A percentile compares a stretch with the other conserved stretches of the same genome.
phyloP scores from a whole-genome alignment of 805 yeast genomes.

The Starmera quercuum region DNA sequence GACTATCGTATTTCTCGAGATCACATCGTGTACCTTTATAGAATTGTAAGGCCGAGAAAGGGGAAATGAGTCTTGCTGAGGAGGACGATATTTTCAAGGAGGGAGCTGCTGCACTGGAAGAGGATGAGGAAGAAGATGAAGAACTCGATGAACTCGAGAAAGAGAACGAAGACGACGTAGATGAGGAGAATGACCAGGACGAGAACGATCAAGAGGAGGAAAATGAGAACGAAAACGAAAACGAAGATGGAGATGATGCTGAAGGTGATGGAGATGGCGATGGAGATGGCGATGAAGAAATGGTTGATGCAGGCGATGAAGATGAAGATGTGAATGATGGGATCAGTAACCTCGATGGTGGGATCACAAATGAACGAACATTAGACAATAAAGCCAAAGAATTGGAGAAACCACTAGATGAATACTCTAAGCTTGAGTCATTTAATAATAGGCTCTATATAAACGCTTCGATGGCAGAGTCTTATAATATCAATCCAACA shows the following conservation, averaged over 20 bases:
- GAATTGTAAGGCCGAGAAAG: neutral
- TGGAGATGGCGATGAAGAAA: slow-evolving; percentile 21
- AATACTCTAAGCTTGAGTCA: slow-evolving; percentile 7
- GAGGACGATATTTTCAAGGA: slow-evolving; percentile 19
- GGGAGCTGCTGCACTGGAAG: slow-evolving; percentile 13
- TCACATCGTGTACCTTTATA: neutral
- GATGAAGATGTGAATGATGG: slow-evolving; percentile 11
- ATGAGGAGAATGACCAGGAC: slow-evolving; percentile 12
- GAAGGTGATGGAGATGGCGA: slow-evolving; percentile 23
- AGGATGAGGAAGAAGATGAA: slow-evolving; percentile 19
- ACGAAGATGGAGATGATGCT: slow-evolving; percentile 16
- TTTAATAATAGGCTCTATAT: slow-evolving; percentile 25
- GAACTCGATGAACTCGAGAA: slow-evolving; percentile 18
- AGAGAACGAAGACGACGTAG: slow-evolving; percentile 21
- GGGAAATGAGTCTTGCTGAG: slow-evolving; percentile 3
- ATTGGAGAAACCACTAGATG: slow-evolving; percentile 2
- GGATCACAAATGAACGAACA: slow-evolving; percentile 5
- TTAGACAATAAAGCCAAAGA: slow-evolving; percentile 3
- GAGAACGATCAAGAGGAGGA: slow-evolving; percentile 10
- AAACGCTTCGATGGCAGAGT: slow-evolving; percentile 44
- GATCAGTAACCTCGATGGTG: too few species aligned
- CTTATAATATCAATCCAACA: slow-evolving; percentile 70
- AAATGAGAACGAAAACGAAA: slow-evolving; percentile 9
- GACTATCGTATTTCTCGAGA: too few species aligned
- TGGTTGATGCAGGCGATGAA: slow-evolving; percentile 16